Evolutionary conservation across 2,329 filamentous ascomycete species (phyloP).

Genomic region (Calonectria hawksworthii): DNA sequence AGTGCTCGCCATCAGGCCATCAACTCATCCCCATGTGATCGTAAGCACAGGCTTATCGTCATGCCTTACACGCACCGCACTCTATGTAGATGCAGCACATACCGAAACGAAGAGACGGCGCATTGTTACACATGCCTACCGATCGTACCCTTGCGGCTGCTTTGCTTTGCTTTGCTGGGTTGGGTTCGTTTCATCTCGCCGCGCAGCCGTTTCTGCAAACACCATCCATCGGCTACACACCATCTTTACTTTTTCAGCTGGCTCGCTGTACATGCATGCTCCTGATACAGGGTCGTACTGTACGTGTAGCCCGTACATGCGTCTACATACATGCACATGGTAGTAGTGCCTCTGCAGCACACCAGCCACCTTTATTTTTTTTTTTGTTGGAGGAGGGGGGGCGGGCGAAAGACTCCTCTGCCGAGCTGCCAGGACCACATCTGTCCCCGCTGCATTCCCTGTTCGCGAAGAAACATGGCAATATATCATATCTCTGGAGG

Average conservation of each 20-base stretch:
- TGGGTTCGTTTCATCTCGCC: constrained; percentile 11
- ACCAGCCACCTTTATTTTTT: constrained; percentile 2
- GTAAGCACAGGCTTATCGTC: constrained; percentile 10
- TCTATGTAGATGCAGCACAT: constrained; percentile 6
- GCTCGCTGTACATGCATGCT: neutral
- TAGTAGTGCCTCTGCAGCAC: constrained; percentile 9
- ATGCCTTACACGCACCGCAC: neutral
- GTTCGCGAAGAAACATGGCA: constrained; percentile 2
- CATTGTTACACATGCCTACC: neutral
- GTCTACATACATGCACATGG: neutral
- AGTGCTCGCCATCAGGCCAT: neutral
- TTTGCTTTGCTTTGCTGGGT: constrained; percentile 1
- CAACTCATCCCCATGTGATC: constrained; percentile 4
- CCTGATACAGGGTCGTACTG: constrained; percentile 6
- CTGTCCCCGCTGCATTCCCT: constrained; percentile 8
- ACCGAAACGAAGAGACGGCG: constrained; percentile 4
- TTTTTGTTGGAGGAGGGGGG: neutral
- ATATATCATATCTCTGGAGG: constrained; percentile 9
- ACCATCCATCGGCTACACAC: neutral
- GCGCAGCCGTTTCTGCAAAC: constrained; percentile 19
- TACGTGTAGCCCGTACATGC: neutral
- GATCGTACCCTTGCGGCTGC: neutral
- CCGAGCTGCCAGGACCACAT: constrained; percentile 9
- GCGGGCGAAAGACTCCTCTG: neutral
- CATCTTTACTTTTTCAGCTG: constrained; percentile 15